phyloP scores from a whole-genome alignment of 495 filamentous ascomycete species.

The Mytilinidion resinicola region DNA sequence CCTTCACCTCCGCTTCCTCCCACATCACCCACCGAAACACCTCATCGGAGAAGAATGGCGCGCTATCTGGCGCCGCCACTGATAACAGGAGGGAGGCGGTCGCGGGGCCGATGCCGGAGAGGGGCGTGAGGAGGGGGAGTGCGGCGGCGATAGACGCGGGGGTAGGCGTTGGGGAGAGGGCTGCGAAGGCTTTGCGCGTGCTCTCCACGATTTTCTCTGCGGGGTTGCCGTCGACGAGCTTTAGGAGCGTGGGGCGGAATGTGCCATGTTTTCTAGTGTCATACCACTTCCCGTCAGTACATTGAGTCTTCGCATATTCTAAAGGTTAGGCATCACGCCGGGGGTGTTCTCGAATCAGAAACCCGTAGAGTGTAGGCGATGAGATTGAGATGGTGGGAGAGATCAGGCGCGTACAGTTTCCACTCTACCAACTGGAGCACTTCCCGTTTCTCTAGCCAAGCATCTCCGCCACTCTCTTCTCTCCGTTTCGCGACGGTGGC shows the following conservation, averaged over 20 bases:
- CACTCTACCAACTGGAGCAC: conserved; percentile 54
- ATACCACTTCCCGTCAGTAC: neutral
- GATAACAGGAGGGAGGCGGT: conserved; percentile 67
- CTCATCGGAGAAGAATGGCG: conserved; percentile 75
- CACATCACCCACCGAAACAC: conserved; percentile 57
- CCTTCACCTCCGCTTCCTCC: conserved; percentile 37
- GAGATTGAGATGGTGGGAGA: conserved; percentile 1
- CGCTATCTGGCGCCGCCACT: conserved; percentile 47
- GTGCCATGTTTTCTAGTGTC: conserved; percentile 61
- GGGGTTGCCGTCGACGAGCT: conserved; percentile 57
- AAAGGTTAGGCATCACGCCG: too few relatives aligned
- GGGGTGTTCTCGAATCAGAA: too few relatives aligned
- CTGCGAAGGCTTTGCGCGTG: conserved; percentile 40
- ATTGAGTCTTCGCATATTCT: too few relatives aligned
- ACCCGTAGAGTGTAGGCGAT: neutral
- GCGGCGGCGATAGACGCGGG: conserved; percentile 33
- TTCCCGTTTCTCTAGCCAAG: conserved; percentile 25
- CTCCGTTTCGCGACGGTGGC: conserved; percentile 7
- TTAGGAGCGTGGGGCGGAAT: conserved; percentile 61
- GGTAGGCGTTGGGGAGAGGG: conserved; percentile 27
- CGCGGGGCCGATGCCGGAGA: conserved; percentile 66
- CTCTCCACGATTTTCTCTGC: conserved; percentile 38
- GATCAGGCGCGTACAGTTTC: conserved; percentile 56
- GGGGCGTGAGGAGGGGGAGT: conserved; percentile 39
- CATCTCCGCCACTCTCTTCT: conserved; percentile 2